These are phyloP conservation scores for Arachis monticola DNA, from an alignment of 331 rosid genomes.

Conservation along the genomic window DNA sequence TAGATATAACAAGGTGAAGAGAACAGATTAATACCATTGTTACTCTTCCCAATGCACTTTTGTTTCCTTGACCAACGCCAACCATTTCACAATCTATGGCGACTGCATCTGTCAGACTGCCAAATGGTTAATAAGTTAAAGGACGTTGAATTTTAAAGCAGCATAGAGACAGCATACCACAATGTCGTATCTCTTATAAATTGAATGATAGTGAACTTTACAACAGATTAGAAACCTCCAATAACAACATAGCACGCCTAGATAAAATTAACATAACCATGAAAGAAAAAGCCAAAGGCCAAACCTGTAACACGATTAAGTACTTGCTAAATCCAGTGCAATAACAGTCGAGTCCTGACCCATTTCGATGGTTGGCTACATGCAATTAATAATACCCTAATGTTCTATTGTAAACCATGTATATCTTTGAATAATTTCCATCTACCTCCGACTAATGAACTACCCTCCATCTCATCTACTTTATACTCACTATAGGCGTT, in stretches of 20 bases:
- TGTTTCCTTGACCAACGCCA: constrained; percentile 88
- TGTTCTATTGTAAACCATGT: not conserved
- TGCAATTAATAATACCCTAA: not conserved
- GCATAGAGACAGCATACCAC: constrained; percentile 12
- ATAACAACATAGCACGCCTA: not conserved
- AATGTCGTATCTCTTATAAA: constrained; percentile 47
- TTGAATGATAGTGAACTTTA: constrained; percentile 5
- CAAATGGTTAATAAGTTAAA: constrained; percentile 52
- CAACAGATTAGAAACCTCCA: constrained; percentile 10
- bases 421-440: not conserved
- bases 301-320: not conserved
- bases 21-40: constrained; percentile 66
- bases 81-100: constrained; percentile 99
- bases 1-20: constrained; percentile 33
- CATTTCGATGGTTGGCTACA: not conserved
- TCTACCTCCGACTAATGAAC: not conserved
- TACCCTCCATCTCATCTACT: not conserved
- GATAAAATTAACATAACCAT: not conserved
- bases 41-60: constrained; percentile 91
- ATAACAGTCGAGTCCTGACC: not conserved
- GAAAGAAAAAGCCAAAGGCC: not conserved
- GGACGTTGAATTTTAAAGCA: not conserved
- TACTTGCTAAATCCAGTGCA: not conserved
- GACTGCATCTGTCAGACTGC: constrained; percentile 84
- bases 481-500: not conserved